A percentile compares a stretch with the other conserved stretches of the same genome.
phyloP scores from a whole-genome alignment of 225 moss, liverwort and hornwort genomes.

The Marchantia polymorpha region DNA sequence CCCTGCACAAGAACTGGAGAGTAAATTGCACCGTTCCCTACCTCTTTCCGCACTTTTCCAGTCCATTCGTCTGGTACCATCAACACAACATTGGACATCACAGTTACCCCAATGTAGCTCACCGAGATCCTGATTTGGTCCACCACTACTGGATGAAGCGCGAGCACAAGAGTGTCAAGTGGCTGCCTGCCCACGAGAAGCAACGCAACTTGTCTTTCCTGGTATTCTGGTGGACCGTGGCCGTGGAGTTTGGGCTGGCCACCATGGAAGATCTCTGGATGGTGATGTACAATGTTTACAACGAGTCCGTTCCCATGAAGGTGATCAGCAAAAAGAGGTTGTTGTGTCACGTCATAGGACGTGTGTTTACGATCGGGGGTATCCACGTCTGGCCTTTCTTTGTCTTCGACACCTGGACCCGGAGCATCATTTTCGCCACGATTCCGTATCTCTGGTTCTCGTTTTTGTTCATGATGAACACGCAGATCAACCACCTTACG shows the following conservation, averaged over 20 bases:
- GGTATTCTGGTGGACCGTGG: conserved; percentile 32
- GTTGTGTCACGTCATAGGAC: conserved; percentile 25
- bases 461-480: conserved; percentile 44
- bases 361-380: conserved; percentile 17
- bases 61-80: conserved; percentile 43
- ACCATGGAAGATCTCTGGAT: conserved; percentile 45
- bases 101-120: conserved; percentile 38
- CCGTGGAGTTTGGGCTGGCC: conserved; percentile 38
- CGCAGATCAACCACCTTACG: conserved; percentile 46
- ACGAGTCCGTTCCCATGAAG: conserved; percentile 46
- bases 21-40: conserved; percentile 37
- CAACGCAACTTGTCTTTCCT: conserved; percentile 29
- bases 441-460: conserved; percentile 36
- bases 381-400: conserved; percentile 43
- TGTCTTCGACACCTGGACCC: conserved; percentile 28
- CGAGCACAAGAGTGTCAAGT: conserved; percentile 42
- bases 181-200: conserved; percentile 29
- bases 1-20: conserved; percentile 40
- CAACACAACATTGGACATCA: conserved; percentile 48
- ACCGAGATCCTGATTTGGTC: conserved; percentile 42
- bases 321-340: conserved; percentile 27
- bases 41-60: conserved; percentile 35
- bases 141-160: conserved; percentile 45
- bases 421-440: conserved; percentile 23
- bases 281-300: conserved; percentile 39